phyloP scores from a whole-genome alignment of 768 basidiomycete genomes.

The Termitomyces sp. region DNA sequence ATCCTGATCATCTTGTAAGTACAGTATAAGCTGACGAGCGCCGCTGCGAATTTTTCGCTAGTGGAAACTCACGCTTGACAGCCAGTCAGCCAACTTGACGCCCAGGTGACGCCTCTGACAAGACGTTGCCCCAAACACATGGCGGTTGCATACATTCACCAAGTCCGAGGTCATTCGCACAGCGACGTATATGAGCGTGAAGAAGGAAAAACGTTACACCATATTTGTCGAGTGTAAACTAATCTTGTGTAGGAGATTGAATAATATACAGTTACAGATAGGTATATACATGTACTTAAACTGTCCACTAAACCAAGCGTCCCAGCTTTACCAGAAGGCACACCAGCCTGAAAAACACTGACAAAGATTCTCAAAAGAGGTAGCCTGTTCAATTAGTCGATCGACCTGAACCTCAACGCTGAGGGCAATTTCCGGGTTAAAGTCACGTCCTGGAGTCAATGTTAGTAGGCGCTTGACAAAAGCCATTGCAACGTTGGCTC shows the following conservation, averaged over 20 bases:
- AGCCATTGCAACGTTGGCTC: constrained; percentile 13
- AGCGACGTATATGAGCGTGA: no score
- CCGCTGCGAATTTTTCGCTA: no score
- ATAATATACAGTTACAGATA: constrained; percentile 8
- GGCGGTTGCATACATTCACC: no score
- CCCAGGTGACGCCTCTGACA: no score
- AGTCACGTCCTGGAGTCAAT: constrained; percentile 68
- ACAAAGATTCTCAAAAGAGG: constrained; percentile 90
- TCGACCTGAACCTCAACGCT: constrained; percentile 84
- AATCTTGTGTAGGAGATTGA: not conserved
- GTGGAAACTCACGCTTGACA: no score
- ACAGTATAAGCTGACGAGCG: no score
- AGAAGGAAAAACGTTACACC: no score
- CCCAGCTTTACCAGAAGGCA: constrained; percentile 61
- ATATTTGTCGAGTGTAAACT: not conserved
- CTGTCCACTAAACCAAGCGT: constrained; percentile 1
- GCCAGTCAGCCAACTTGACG: not conserved
- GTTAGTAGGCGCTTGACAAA: not conserved
- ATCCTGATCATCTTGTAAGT: no score
- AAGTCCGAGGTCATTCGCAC: no score
- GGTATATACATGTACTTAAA: constrained; percentile 10
- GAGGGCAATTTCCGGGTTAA: constrained; percentile 77
- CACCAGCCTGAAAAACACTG: constrained; percentile 98
- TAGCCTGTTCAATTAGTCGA: constrained; percentile 89
- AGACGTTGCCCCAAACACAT: no score